Percentiles rank a stretch among this genome's conserved stretches.
phyloP scores from a whole-genome alignment of 2,329 filamentous ascomycete genomes.

The Pseudocercospora vitis region DNA sequence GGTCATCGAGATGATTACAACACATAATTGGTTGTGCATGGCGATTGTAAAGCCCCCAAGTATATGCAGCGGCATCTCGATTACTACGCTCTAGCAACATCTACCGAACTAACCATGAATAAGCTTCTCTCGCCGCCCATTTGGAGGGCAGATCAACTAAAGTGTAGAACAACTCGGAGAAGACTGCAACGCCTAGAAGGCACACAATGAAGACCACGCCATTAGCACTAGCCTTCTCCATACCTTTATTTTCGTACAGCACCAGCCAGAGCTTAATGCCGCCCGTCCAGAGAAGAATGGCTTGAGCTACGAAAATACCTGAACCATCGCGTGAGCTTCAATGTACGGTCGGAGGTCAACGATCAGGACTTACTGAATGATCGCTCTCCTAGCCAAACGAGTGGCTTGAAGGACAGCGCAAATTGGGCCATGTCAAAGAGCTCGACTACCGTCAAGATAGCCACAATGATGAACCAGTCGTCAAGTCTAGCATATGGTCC shows the following conservation, averaged over 20 bases:
- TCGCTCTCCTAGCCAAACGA: conserved; percentile 31
- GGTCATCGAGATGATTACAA: no score
- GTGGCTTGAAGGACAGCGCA: conserved; percentile 28
- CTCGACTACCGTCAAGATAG: conserved; percentile 29
- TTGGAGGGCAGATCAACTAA: conserved; percentile 30
- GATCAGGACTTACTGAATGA: conserved; percentile 31
- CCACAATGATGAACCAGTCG: conserved; percentile 34
- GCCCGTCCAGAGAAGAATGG: conserved; percentile 33
- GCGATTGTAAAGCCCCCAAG: no score
- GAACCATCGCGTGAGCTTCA: not conserved
- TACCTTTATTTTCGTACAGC: conserved; percentile 19
- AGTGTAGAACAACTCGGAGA: conserved; percentile 31
- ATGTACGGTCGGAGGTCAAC: not conserved
- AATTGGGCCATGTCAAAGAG: conserved; percentile 20
- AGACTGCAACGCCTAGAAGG: conserved; percentile 20
- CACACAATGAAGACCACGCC: conserved; percentile 29
- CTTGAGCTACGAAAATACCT: conserved; percentile 35
- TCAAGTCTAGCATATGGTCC: conserved; percentile 34
- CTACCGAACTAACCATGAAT: conserved; percentile 26
- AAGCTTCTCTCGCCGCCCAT: conserved; percentile 27
- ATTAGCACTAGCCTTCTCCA: conserved; percentile 28
- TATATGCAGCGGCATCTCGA: no score
- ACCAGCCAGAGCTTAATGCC: conserved; percentile 35
- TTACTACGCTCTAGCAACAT: no score
- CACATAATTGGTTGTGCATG: no score